These are phyloP conservation scores for Fraxinus angustifolia DNA, from an alignment of 305 asterid genomes.

Conservation along the genomic window DNA sequence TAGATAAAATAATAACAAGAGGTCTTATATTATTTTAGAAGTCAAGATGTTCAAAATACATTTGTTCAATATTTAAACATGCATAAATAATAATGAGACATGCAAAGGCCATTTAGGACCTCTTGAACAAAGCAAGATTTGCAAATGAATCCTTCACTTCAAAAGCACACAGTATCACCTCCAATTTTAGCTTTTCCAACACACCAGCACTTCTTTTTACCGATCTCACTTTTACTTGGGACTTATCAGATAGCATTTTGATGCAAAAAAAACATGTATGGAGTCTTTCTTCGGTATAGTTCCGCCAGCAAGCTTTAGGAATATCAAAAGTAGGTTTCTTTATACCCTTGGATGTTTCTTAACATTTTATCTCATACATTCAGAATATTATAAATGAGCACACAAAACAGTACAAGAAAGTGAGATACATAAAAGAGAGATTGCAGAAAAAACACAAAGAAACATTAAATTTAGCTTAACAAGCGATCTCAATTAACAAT, in stretches of 20 bases:
- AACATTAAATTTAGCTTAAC: not conserved
- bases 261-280: not conserved
- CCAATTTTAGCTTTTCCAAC: not conserved
- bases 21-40: not conserved
- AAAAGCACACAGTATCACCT: not conserved
- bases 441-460: not conserved
- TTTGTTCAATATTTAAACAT: not conserved
- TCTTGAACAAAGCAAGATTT: not conserved
- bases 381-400: not conserved
- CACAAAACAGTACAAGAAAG: not conserved
- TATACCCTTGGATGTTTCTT: not conserved
- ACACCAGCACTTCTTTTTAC: not conserved
- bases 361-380: constrained; percentile 4
- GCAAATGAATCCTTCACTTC: not conserved
- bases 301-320: not conserved
- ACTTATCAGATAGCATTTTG: not conserved
- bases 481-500: not conserved
- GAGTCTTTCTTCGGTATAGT: not conserved
- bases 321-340: not conserved
- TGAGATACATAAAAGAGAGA: not conserved
- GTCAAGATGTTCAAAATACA: not conserved
- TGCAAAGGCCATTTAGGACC: not conserved
- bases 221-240: not conserved
- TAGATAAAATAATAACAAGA: not conserved
- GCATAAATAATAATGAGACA: not conserved